Conservation (phyloP, 2,329 filamentous ascomycete genomes). For the Fusarium vanettenii region DNA sequence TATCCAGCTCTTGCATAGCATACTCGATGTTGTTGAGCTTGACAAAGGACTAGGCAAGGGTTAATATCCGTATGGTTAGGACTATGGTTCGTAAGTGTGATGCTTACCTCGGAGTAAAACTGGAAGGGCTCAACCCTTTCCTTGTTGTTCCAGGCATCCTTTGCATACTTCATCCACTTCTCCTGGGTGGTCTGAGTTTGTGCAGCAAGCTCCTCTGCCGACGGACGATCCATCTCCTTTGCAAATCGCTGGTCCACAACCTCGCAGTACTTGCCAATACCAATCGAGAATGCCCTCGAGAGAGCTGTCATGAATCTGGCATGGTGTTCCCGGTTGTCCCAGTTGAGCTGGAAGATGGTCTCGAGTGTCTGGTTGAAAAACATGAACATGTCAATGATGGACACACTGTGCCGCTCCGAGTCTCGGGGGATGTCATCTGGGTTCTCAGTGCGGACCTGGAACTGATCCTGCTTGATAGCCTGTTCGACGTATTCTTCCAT, state of each 20-base stretch:
- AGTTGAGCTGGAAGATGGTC: slow-evolving; percentile 85
- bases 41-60: slow-evolving; percentile 79
- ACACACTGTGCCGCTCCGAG: slow-evolving; percentile 90
- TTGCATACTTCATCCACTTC: slow-evolving; percentile 91
- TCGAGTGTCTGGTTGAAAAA: slow-evolving; percentile 94
- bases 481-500: slow-evolving; percentile 88
- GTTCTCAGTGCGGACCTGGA: slow-evolving; percentile 77
- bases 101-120: slow-evolving; percentile 86
- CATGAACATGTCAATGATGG: slow-evolving; percentile 91
- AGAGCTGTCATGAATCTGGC: slow-evolving; percentile 97
- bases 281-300: slow-evolving; percentile 84
- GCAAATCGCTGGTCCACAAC: slow-evolving; percentile 86
- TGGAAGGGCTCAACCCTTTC: slow-evolving; percentile 97
- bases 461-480: slow-evolving; percentile 90
- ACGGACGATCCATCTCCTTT: slow-evolving; percentile 92
- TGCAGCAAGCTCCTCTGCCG: slow-evolving; percentile 85
- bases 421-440: slow-evolving; percentile 75
- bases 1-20: slow-evolving; percentile 91
- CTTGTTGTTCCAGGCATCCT: slow-evolving; percentile 91
- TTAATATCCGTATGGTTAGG: slow-evolving; percentile 42
- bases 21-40: slow-evolving; percentile 99
- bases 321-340: slow-evolving; percentile 93
- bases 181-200: slow-evolving; percentile 86
- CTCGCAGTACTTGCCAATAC: slow-evolving; percentile 91
- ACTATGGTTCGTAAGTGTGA: neutral